Conservation (phyloP, 2,329 filamentous ascomycete species). For the Mycogone perniciosa region DNA sequence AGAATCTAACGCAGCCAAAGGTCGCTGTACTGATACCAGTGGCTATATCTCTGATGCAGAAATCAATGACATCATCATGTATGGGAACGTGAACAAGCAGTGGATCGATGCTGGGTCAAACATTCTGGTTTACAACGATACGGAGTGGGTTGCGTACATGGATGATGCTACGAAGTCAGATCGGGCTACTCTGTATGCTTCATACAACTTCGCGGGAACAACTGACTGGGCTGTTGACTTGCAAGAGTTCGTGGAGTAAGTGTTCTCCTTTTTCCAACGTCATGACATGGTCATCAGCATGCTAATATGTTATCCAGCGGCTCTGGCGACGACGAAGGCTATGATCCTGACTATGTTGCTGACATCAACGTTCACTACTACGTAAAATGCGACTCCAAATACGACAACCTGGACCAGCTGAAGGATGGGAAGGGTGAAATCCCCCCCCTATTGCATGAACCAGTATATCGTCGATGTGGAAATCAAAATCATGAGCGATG, state of each 20-base stretch:
- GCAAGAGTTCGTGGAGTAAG: constrained; percentile 11
- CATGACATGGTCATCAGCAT: constrained; percentile 18
- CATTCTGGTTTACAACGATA: constrained; percentile 19
- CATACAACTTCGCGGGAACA: constrained; percentile 19
- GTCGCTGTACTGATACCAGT: constrained; percentile 20
- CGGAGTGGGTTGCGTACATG: constrained; percentile 22
- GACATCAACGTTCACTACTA: not conserved
- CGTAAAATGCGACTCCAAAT: constrained; percentile 6
- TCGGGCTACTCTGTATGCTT: constrained; percentile 10
- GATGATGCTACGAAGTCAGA: constrained; percentile 14
- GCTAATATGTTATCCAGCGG: constrained; percentile 12
- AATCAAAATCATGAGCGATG: constrained; percentile 9
- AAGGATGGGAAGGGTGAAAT: constrained; percentile 5
- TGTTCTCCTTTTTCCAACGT: not conserved
- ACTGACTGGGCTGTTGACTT: constrained; percentile 22
- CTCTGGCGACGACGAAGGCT: not conserved
- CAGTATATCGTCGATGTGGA: constrained; percentile 11
- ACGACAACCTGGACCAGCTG: constrained; percentile 21
- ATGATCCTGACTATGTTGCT: not conserved
- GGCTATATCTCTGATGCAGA: constrained; percentile 24
- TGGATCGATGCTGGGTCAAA: constrained; percentile 10
- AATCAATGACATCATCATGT: constrained; percentile 18
- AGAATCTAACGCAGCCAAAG: constrained; percentile 6
- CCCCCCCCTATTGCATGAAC: constrained; percentile 14
- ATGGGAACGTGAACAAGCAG: constrained; percentile 7